A percentile compares a stretch with the other conserved stretches of the same genome.
phyloP scores from a whole-genome alignment of 202 grass and related monocot genomes.

The Schoenoplectus triqueter region DNA sequence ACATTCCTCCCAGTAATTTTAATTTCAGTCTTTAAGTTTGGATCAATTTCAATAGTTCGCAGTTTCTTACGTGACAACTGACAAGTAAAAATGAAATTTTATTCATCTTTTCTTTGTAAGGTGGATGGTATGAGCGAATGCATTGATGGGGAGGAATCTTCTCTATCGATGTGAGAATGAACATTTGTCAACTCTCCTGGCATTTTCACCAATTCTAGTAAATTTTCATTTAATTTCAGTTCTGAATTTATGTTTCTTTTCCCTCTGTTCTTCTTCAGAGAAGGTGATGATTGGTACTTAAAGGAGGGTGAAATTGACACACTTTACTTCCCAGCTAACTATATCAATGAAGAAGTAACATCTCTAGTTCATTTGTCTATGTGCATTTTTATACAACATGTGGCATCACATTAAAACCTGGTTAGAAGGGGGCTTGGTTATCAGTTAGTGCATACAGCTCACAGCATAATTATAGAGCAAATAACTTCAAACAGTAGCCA shows the following conservation, averaged over 20 bases:
- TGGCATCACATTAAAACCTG: slow-evolving; percentile 7
- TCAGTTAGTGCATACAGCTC: not conserved
- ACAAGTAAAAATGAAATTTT: not conserved
- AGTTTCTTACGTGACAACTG: slow-evolving; percentile 21
- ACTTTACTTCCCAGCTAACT: slow-evolving; percentile 67
- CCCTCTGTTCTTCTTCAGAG: slow-evolving; percentile 54
- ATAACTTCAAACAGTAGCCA: slow-evolving; percentile 6
- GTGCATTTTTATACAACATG: slow-evolving; percentile 32
- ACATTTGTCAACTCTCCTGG: slow-evolving; percentile 15
- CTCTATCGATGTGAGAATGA: slow-evolving; percentile 63
- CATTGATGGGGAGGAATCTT: slow-evolving; percentile 58
- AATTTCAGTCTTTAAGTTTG: not conserved
- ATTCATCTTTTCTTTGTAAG: slow-evolving; percentile 51
- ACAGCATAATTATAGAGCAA: not conserved
- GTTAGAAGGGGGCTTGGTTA: not conserved
- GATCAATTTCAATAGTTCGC: slow-evolving; percentile 32
- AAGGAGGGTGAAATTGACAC: slow-evolving; percentile 63
- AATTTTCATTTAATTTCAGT: not conserved
- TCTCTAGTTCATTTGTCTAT: slow-evolving; percentile 31
- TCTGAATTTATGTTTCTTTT: slow-evolving; percentile 29
- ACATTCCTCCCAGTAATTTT: slow-evolving; percentile 74
- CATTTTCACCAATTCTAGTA: slow-evolving; percentile 6
- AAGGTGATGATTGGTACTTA: slow-evolving; percentile 74
- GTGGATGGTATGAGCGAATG: slow-evolving; percentile 63
- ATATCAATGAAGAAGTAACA: slow-evolving; percentile 95